These are phyloP conservation scores for Ascochyta clinopodiicola DNA, from an alignment of 2,329 filamentous ascomycete genomes.

Conservation along the genomic window DNA sequence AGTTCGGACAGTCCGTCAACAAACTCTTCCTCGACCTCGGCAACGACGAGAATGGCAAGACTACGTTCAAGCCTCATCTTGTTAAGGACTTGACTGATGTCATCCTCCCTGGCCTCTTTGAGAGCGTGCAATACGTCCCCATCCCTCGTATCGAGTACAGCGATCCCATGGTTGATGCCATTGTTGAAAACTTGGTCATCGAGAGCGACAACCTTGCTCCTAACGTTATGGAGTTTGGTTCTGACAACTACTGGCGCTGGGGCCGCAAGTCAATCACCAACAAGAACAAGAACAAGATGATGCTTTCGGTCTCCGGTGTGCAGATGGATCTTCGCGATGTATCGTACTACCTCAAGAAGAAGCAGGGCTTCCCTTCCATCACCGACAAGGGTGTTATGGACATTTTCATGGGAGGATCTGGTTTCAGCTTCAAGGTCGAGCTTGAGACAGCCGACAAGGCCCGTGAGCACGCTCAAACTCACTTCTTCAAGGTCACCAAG, in stretches of 20 bases:
- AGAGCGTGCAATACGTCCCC: slow-evolving; percentile 87
- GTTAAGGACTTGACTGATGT: slow-evolving; percentile 87
- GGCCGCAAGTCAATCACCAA: slow-evolving; percentile 86
- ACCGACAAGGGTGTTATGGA: slow-evolving; percentile 89
- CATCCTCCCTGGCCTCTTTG: slow-evolving; percentile 81
- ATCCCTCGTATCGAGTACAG: slow-evolving; percentile 93
- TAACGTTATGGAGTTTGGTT: slow-evolving; percentile 85
- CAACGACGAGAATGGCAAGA: slow-evolving; percentile 81
- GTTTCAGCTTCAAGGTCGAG: slow-evolving; percentile 90
- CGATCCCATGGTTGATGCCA: slow-evolving; percentile 81
- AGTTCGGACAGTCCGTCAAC: slow-evolving; percentile 75
- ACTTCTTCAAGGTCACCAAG: slow-evolving; percentile 95
- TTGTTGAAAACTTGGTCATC: slow-evolving; percentile 93
- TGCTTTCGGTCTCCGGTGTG: slow-evolving; percentile 85
- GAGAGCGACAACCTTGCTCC: slow-evolving; percentile 97
- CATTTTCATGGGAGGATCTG: slow-evolving; percentile 83
- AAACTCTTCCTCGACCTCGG: slow-evolving; percentile 93
- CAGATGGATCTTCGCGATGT: slow-evolving; percentile 85
- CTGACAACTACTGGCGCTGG: slow-evolving; percentile 94
- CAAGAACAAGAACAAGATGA: slow-evolving; percentile 83
- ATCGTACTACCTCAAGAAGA: slow-evolving; percentile 93
- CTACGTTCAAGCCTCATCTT: slow-evolving; percentile 89
- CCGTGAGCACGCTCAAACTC: slow-evolving; percentile 66
- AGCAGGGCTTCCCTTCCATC: slow-evolving; percentile 88
- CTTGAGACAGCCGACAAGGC: slow-evolving; percentile 77